Conservation (phyloP, 441 rosid species). For the Jatropha podagrica region DNA sequence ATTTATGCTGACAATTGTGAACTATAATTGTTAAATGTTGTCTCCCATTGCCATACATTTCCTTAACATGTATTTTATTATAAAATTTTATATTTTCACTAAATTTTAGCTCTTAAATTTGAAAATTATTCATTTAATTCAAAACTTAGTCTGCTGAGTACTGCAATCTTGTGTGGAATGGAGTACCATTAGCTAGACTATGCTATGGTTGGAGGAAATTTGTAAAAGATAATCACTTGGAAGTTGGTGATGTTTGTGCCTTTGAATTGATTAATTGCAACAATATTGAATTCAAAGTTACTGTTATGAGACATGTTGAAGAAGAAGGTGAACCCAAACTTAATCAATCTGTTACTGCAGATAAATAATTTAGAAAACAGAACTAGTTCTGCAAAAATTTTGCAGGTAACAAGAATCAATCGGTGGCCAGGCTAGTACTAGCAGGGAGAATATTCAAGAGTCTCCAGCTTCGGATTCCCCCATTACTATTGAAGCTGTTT, state of each 20-base stretch:
- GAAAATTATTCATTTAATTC: too few species aligned
- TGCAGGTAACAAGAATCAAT: background rate
- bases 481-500: background rate
- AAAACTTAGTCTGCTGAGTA: slow-evolving; percentile 24
- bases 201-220: slow-evolving; percentile 27
- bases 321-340: background rate
- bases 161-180: too few species aligned
- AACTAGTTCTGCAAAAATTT: background rate
- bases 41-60: too few species aligned
- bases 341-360: background rate
- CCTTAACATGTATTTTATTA: too few species aligned
- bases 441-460: background rate
- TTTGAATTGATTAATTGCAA: slow-evolving; percentile 24
- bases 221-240: slow-evolving; percentile 18
- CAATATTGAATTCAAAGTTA: slow-evolving; percentile 6
- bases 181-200: background rate
- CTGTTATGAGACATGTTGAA: background rate
- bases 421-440: too few species aligned
- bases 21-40: too few species aligned
- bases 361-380: background rate
- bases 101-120: too few species aligned
- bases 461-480: background rate
- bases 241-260: slow-evolving; percentile 31
- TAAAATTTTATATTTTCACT: too few species aligned
- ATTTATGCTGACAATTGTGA: too few species aligned